phyloP scores from a whole-genome alignment of 306 rosid species.

The Gastrolobium villosum region DNA sequence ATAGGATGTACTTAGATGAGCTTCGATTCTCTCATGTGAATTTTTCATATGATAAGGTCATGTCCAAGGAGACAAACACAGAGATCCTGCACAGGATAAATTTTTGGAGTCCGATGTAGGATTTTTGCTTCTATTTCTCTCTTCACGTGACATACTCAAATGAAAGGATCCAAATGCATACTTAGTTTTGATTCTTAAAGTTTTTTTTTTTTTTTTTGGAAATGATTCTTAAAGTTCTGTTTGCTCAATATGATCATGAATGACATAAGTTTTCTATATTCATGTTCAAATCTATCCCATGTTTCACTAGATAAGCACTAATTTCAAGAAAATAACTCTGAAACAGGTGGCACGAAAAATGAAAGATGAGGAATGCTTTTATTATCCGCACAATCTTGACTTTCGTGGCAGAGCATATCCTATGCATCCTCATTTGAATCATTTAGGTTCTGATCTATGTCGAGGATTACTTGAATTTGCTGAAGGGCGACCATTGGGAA shows the following conservation, averaged over 20 bases:
- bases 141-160: conserved; percentile 25
- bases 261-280: background rate
- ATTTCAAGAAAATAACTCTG: conserved; percentile 43
- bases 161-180: conserved; percentile 5
- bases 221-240: background rate
- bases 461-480: conserved; percentile 89
- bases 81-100: background rate
- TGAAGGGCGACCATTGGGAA: conserved; percentile 85
- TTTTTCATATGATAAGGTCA: background rate
- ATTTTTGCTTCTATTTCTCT: background rate
- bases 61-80: conserved; percentile 1
- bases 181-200: too few relatives aligned
- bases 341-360: conserved; percentile 83
- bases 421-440: conserved; percentile 93
- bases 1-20: background rate
- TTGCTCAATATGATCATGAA: conserved; percentile 19
- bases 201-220: too few relatives aligned
- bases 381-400: conserved; percentile 93
- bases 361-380: conserved; percentile 89
- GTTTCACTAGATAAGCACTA: conserved; percentile 38
- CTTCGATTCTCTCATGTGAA: conserved; percentile 1
- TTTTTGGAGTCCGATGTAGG: background rate
- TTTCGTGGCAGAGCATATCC: conserved; percentile 96
- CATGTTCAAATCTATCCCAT: conserved; percentile 16
- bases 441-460: conserved; percentile 90